These are phyloP conservation scores for Dendrocalamus latiflorus DNA, from an alignment of 202 grass and related monocot species.

Conservation along the genomic window DNA sequence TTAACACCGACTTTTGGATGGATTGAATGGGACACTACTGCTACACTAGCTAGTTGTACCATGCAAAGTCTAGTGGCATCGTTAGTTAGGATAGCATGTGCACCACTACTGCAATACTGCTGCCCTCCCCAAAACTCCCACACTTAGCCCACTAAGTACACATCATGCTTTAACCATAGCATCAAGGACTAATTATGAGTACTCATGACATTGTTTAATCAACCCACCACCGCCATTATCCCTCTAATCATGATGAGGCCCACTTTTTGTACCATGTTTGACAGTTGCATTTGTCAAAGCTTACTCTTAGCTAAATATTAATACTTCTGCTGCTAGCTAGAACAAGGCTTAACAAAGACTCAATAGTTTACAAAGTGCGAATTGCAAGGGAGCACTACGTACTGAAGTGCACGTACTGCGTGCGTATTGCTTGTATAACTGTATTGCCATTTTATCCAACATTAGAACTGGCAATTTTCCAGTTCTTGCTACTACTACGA, in stretches of 20 bases:
- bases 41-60: neutral
- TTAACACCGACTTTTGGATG: slow-evolving; percentile 18
- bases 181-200: slow-evolving; percentile 3
- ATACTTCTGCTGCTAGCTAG: neutral
- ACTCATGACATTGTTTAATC: slow-evolving; percentile 9
- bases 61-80: slow-evolving; percentile 3
- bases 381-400: neutral
- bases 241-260: neutral
- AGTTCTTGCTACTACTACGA: neutral
- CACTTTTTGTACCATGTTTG: slow-evolving; percentile 23
- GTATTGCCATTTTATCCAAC: neutral
- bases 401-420: neutral
- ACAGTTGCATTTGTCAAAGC: neutral
- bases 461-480: neutral
- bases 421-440: neutral
- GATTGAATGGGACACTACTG: neutral
- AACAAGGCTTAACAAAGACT: slow-evolving; percentile 13
- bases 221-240: slow-evolving; percentile 26
- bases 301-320: neutral
- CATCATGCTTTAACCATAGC: slow-evolving; percentile 1
- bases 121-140: neutral
- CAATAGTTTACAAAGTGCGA: neutral
- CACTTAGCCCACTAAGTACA: neutral
- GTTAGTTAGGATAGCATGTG: slow-evolving; percentile 27
- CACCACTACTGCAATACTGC: neutral